phyloP scores from a whole-genome alignment of 768 basidiomycete genomes.

The Paxillus rubicundulus region DNA sequence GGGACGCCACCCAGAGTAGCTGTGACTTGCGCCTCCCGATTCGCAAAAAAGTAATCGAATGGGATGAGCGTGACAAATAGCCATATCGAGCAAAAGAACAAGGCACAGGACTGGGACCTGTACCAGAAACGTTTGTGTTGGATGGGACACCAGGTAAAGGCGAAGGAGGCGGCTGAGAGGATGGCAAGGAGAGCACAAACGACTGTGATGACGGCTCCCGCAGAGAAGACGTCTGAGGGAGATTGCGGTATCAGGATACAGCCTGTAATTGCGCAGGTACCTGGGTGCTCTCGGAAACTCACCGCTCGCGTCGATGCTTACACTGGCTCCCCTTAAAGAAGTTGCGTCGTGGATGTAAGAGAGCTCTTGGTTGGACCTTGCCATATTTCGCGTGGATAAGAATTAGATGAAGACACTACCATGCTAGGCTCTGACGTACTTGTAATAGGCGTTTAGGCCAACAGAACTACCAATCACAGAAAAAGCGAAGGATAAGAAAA shows the following conservation, averaged over 20 bases:
- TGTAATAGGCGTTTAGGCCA: conserved; percentile 20
- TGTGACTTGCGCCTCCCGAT: conserved; percentile 41
- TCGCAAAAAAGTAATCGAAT: conserved; percentile 46
- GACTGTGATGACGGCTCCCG: conserved; percentile 38
- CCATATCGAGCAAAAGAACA: conserved; percentile 44
- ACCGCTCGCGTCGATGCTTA: conserved; percentile 14
- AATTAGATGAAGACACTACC: background rate
- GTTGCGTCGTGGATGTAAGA: conserved; percentile 5
- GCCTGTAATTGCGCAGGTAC: too few relatives aligned
- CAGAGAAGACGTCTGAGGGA: conserved; percentile 37
- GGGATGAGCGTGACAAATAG: conserved; percentile 49
- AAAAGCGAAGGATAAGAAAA: conserved; percentile 33
- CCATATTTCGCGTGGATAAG: background rate
- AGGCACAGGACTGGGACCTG: conserved; percentile 34
- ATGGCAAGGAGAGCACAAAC: conserved; percentile 36
- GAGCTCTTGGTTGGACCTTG: conserved; percentile 15
- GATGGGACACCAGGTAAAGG: conserved; percentile 18
- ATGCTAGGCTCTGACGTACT: conserved; percentile 7
- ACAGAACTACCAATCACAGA: conserved; percentile 19
- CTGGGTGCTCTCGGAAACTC: background rate
- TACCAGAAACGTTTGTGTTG: conserved; percentile 11
- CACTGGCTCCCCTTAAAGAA: conserved; percentile 3
- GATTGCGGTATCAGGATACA: background rate
- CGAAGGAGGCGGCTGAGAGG: conserved; percentile 28
- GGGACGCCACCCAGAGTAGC: conserved; percentile 38